These are phyloP conservation scores for Dictyostelium discoideum DNA, from an alignment of 78 protist species.

Conservation along the genomic window DNA sequence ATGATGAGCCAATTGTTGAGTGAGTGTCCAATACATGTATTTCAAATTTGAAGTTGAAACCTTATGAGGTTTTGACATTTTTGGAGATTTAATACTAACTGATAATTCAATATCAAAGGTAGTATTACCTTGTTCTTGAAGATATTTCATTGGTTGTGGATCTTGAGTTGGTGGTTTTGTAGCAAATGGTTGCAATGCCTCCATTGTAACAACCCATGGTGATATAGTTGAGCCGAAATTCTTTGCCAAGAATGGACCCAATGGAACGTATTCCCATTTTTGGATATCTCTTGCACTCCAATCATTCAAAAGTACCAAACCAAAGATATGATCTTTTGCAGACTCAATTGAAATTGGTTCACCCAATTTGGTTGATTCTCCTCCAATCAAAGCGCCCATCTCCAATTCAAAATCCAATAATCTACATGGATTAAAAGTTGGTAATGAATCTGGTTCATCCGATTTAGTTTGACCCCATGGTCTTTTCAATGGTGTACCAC, in stretches of 20 bases:
- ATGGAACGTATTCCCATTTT: conserved; percentile 96
- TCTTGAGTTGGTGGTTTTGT: conserved; percentile 82
- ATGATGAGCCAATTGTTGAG: conserved; percentile 96
- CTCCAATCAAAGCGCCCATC: conserved; percentile 92
- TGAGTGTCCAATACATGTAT: conserved; percentile 94
- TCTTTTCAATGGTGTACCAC: conserved; percentile 89
- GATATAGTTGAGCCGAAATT: conserved; percentile 95
- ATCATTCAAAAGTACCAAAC: conserved; percentile 94
- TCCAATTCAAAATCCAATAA: conserved; percentile 95
- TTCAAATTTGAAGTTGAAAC: conserved; percentile 77
- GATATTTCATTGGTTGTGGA: conserved; percentile 86
- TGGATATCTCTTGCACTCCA: conserved; percentile 97
- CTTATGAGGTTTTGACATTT: conserved; percentile 4
- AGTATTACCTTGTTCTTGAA: conserved; percentile 75
- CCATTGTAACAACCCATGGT: conserved; percentile 97
- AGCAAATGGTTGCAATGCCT: conserved; percentile 94
- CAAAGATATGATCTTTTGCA: conserved; percentile 95
- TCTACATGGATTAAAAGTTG: conserved; percentile 75
- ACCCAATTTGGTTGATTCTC: conserved; percentile 89
- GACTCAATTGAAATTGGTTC: conserved; percentile 80
- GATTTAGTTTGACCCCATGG: conserved; percentile 93
- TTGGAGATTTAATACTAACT: conserved; percentile 28
- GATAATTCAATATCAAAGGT: conserved; percentile 82
- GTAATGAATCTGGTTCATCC: conserved; percentile 63
- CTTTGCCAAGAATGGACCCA: conserved; percentile 97